Evolutionary conservation across 139 green algal genomes (phyloP), one percentile per base, ranked within the genome.

Genomic region (Chlorella sp.): DNA sequence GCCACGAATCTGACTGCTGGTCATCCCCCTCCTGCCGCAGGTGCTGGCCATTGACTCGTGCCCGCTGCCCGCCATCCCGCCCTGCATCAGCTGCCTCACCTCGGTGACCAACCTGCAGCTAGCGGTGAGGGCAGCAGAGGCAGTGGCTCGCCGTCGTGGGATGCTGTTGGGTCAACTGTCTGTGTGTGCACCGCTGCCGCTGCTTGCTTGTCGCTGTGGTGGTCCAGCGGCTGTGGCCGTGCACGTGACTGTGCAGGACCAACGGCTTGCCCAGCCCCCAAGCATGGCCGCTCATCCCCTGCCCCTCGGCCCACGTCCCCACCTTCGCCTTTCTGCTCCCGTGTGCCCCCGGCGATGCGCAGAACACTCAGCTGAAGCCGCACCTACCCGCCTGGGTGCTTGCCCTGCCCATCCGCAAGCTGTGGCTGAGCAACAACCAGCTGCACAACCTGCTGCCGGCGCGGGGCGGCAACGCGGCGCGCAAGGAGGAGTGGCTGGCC

Each of bases 391-490:
- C 34, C 76, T 82, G 76, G 76, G 76, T 82, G 76, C 57, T 82
- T 18, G 25, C 6, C 25, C 64, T 82, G 36, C 76, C 60, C 32
- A 30, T 82, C 7, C 76, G 39, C 25, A 82, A 82, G 76, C 57
- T 82, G 76, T 82, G 76, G 76, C 23, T 72, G 34, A 63, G 60
- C 76, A 82, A 71, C 76, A 82, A 82, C 76, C 36, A 32, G 60
- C 57, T 82, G 23, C 26, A 25, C 34, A 36, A 12, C 4, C 15
- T 82, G 76, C 76, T 72, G 56, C 76, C 76, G 0, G 9, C 32
- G 28, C 68, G 36, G 34, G 32, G 28, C 30, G 38, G 38, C 73
- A 64, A 57, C 17, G 57, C 25, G 12, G 55, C 30, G 1, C 76
- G 38, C 36, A 67, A 73, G 76, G 7, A 38, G 36, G 57, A 68